phyloP scores from a whole-genome alignment of 805 yeast species.

The Kockiozyma suomiensis region DNA sequence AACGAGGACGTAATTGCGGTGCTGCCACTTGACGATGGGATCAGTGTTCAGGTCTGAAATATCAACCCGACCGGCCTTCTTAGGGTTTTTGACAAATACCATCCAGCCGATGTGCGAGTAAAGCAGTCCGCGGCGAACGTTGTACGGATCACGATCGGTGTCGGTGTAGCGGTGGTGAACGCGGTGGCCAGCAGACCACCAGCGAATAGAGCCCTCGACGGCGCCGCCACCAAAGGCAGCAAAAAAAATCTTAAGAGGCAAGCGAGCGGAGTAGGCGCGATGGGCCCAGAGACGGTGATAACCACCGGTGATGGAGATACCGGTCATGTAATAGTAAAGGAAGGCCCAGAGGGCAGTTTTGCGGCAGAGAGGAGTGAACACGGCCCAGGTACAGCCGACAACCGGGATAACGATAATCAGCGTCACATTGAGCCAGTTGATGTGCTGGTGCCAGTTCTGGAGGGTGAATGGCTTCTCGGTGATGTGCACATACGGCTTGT shows the following conservation, averaged over 20 bases:
- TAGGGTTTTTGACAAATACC: constrained; percentile 65
- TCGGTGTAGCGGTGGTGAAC: constrained; percentile 91
- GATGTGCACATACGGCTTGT: constrained; percentile 49
- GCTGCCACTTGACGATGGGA: constrained; percentile 65
- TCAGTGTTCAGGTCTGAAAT: constrained; percentile 65
- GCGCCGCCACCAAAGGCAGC: constrained; percentile 69
- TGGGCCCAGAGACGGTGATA: constrained; percentile 81
- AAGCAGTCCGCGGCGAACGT: constrained; percentile 74
- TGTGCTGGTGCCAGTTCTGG: constrained; percentile 68
- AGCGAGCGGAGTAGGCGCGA: constrained; percentile 54
- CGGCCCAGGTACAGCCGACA: constrained; percentile 49
- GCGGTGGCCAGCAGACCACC: constrained; percentile 84
- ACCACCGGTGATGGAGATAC: constrained; percentile 73
- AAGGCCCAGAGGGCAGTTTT: constrained; percentile 59
- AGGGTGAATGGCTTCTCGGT: constrained; percentile 77
- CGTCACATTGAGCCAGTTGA: constrained; percentile 72
- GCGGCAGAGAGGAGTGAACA: constrained; percentile 49
- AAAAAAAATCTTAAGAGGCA: constrained; percentile 52
- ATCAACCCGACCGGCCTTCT: constrained; percentile 65
- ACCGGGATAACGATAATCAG: constrained; percentile 61
- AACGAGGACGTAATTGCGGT: constrained; percentile 64
- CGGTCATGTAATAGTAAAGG: constrained; percentile 59
- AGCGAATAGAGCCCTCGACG: constrained; percentile 72
- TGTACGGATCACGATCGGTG: constrained; percentile 86
- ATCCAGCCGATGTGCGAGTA: constrained; percentile 92